Base-by-base conservation (phyloP, 2,329 filamentous ascomycete species). In the Monosporascus cannonballus region DNA sequence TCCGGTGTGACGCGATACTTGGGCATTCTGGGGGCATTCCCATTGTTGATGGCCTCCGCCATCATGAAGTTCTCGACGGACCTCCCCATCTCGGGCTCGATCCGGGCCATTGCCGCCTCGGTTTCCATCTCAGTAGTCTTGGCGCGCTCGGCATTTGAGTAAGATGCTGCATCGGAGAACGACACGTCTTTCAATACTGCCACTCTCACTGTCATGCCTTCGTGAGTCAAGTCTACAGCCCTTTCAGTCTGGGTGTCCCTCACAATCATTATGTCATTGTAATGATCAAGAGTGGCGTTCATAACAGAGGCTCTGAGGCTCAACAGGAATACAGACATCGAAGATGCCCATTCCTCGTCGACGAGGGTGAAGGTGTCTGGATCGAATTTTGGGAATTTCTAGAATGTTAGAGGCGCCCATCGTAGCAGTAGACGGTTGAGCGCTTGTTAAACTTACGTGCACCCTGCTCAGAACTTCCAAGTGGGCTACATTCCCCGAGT, bases 21-120 rank as follows among this genome's bases (percentile, higher is more conserved):
- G 5, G 38, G 37, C 25, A 50, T 46, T 36, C 14, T 6, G 9
- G 49, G 49, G 9, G 39, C 39, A 17, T 50, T 45, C 4, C 49
- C 49, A 34, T 14, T 22, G 22, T 25, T 20, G n/a, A 50, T 46
- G n/a, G 14, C 18, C 25, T 38, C 24, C 9, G 48, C 38, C 49
- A 50, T 30, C 22, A 50, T 39, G 25, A 44, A 50, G 18, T 50
- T 50, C 22, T 50, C 49, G 17, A 50, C 39, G 9, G 24, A 8
- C 14, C 49, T 39, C 15, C 39, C 49, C 27, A 50, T 50, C 18
- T 44, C 41, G 2, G 41, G n/a, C 4, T 44, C 41, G 20, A 20
- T 22, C 20, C 20, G n/a, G 11, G 41, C 41, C 41, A 25, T 44
- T 24, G 41, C 41, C 20, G 20, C 20, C 6, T 44, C 41, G 8